Conservation (phyloP, 1,139 yeast species). For the Nadsonia commutata region DNA sequence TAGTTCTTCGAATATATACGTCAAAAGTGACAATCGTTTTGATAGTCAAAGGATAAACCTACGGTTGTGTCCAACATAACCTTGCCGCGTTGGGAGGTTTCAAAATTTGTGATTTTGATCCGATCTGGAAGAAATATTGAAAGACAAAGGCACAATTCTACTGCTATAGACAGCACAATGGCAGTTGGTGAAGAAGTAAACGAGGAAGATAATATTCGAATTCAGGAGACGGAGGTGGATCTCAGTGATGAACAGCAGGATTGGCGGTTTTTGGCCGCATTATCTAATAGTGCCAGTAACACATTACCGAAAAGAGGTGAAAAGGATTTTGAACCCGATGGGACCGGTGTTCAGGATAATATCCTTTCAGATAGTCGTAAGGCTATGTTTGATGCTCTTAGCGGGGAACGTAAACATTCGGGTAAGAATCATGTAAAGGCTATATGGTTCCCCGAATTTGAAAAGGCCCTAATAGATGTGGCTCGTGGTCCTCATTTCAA, state of each 20-base stretch:
- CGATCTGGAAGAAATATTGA: too few species aligned
- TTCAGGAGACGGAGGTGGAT: conserved; percentile 13
- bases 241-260: conserved; percentile 57
- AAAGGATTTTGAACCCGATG: conserved; percentile 80
- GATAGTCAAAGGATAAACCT: too few species aligned
- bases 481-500: conserved; percentile 64
- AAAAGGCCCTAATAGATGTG: conserved; percentile 34
- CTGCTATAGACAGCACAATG: too few species aligned
- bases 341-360: conserved; percentile 43
- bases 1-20: too few species aligned
- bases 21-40: too few species aligned
- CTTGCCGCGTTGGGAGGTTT: neutral
- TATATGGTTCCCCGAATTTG: conserved; percentile 31
- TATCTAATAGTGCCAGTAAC: conserved; percentile 2
- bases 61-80: too few species aligned
- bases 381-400: conserved; percentile 62
- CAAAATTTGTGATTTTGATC: neutral
- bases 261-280: conserved; percentile 35
- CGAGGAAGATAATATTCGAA: conserved; percentile 2
- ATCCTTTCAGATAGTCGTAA: conserved; percentile 41
- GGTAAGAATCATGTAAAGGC: conserved; percentile 24
- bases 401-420: conserved; percentile 44
- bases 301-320: conserved; percentile 57
- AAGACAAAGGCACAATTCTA: too few species aligned
- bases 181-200: conserved; percentile 6